Evolutionary conservation across 2,329 filamentous ascomycete genomes (phyloP).

Genomic region (Trichoderma guizhouense): DNA sequence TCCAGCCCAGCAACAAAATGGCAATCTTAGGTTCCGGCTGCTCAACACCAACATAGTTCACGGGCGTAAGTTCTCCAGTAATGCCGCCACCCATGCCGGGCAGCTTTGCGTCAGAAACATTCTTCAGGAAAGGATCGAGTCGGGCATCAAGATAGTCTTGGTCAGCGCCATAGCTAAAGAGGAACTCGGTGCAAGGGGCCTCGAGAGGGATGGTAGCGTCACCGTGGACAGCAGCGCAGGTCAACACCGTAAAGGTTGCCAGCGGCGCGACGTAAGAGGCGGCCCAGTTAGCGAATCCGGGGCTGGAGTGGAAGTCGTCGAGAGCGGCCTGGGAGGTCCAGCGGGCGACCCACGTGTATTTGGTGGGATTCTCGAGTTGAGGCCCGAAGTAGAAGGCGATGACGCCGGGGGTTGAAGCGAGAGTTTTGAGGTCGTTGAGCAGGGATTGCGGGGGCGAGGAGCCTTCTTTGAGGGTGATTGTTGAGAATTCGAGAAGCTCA

Average conservation of each 20-base stretch:
- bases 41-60: slow-evolving; percentile 28
- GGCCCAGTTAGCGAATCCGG: slow-evolving; percentile 40
- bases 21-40: slow-evolving; percentile 31
- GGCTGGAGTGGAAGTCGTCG: slow-evolving; percentile 40
- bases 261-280: slow-evolving; percentile 35
- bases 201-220: slow-evolving; percentile 29
- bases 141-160: slow-evolving; percentile 31
- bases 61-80: slow-evolving; percentile 34
- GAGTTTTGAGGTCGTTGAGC: slow-evolving; percentile 28
- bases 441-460: slow-evolving; percentile 27
- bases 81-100: slow-evolving; percentile 33
- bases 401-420: slow-evolving; percentile 34
- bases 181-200: slow-evolving; percentile 39
- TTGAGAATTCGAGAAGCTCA: slow-evolving; percentile 31
- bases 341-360: slow-evolving; percentile 33
- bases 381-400: slow-evolving; percentile 34
- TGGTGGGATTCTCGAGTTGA: slow-evolving; percentile 33
- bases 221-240: slow-evolving; percentile 22
- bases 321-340: slow-evolving; percentile 35
- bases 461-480: slow-evolving; percentile 32
- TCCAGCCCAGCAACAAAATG: slow-evolving; percentile 38
- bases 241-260: slow-evolving; percentile 25
- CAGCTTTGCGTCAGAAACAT: slow-evolving; percentile 24
- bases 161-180: slow-evolving; percentile 34
- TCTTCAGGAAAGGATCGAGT: slow-evolving; percentile 29